phyloP scores from a whole-genome alignment of 129 eudicot species.

The Lonicera japonica region DNA sequence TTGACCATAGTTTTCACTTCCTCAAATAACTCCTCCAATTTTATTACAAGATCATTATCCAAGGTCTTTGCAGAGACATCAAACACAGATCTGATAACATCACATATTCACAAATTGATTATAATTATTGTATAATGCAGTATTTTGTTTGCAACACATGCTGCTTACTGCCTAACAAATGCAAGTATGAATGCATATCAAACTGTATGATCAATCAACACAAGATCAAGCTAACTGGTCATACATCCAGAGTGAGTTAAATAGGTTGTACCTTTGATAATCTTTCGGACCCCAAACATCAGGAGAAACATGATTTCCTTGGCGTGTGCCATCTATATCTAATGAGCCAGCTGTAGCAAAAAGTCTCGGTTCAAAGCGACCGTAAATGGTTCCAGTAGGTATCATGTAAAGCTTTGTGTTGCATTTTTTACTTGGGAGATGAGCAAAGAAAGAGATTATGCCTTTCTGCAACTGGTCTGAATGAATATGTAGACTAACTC shows the following conservation, averaged over 20 bases:
- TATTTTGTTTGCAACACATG: not conserved
- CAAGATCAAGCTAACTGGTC: not conserved
- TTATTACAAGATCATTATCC: slow-evolving; percentile 49
- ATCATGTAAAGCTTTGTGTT: too few species aligned
- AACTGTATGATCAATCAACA: not conserved
- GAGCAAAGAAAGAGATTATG: slow-evolving; percentile 18
- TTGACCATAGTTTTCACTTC: slow-evolving; percentile 65
- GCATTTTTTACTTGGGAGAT: slow-evolving; percentile 15
- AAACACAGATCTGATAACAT: slow-evolving; percentile 26
- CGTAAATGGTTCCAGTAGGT: slow-evolving; percentile 7
- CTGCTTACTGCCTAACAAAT: not conserved
- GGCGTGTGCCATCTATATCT: slow-evolving; percentile 13
- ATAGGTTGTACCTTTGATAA: slow-evolving; percentile 35
- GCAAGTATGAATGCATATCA: not conserved
- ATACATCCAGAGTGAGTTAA: too few species aligned
- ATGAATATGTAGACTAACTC: too few species aligned
- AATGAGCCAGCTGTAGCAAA: too few species aligned
- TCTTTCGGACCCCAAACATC: slow-evolving; percentile 21
- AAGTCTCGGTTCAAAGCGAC: slow-evolving; percentile 12
- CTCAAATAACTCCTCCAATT: slow-evolving; percentile 58
- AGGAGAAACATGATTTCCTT: slow-evolving; percentile 22
- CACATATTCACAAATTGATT: slow-evolving; percentile 9
- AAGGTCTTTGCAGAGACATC: slow-evolving; percentile 28
- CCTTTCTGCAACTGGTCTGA: slow-evolving; percentile 30
- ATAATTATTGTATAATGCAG: not conserved